Percentiles rank a stretch among this genome's conserved stretches.
phyloP scores from a whole-genome alignment of 106 monocot species.

The Alisma plantagoaquatica region DNA sequence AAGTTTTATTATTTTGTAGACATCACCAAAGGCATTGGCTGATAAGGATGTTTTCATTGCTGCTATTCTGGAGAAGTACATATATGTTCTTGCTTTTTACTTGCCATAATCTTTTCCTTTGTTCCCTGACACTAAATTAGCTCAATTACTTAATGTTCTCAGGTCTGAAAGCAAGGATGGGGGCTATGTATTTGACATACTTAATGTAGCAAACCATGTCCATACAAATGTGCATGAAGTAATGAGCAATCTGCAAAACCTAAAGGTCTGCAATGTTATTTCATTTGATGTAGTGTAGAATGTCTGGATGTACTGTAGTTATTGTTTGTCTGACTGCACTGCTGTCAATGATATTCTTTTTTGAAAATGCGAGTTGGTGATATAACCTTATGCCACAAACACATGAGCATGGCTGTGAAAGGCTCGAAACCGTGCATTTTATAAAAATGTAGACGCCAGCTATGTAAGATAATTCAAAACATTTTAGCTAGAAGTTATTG shows the following conservation, averaged over 20 bases:
- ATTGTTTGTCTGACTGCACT: background rate
- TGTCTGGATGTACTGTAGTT: background rate
- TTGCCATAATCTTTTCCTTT: background rate
- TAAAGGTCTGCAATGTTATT: constrained; percentile 49
- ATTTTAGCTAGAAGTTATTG: too few species aligned
- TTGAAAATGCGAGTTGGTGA: too few species aligned
- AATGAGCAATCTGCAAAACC: constrained; percentile 50
- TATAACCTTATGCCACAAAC: too few species aligned
- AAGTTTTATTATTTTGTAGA: constrained; percentile 30
- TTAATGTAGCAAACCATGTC: constrained; percentile 48
- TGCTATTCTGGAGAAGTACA: constrained; percentile 57
- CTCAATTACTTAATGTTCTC: constrained; percentile 6
- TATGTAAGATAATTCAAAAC: too few species aligned
- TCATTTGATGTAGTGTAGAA: background rate
- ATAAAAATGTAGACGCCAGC: too few species aligned
- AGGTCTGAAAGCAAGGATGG: constrained; percentile 73
- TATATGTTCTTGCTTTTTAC: too few species aligned
- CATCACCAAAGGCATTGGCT: constrained; percentile 57
- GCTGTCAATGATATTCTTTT: too few species aligned
- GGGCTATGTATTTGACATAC: constrained; percentile 73
- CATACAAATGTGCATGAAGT: constrained; percentile 25
- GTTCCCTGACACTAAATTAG: background rate
- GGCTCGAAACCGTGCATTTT: too few species aligned
- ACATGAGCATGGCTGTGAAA: too few species aligned
- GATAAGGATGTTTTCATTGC: constrained; percentile 55